Evolutionary conservation across 805 yeast species (phyloP).

Genomic region (Ogataea corticis): DNA sequence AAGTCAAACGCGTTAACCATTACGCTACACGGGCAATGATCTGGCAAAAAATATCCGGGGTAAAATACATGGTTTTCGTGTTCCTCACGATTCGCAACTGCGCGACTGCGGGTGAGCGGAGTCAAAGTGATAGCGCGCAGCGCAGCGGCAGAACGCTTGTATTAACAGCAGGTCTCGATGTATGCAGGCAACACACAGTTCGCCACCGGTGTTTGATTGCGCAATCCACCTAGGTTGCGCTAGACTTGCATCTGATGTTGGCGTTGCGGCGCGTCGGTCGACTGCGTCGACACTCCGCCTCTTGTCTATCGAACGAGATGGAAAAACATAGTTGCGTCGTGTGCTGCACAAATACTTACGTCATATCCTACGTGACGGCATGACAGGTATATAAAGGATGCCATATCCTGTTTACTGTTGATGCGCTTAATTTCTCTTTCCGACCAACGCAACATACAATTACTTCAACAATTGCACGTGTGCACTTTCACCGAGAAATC

Average conservation of each 20-base stretch:
- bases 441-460: not conserved
- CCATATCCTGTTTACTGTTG: not conserved
- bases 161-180: too few relatives aligned
- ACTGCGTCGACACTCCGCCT: not conserved
- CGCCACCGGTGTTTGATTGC: too few relatives aligned
- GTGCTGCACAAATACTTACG: slow-evolving; percentile 1
- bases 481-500: not conserved
- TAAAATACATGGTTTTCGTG: not conserved
- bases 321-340: not conserved
- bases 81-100: too few relatives aligned
- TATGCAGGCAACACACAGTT: too few relatives aligned
- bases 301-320: slow-evolving; percentile 5
- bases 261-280: too few relatives aligned
- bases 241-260: too few relatives aligned
- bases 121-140: too few relatives aligned
- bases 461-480: not conserved
- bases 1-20: slow-evolving; percentile 69
- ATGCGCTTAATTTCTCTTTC: too few relatives aligned
- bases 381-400: not conserved
- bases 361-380: not conserved
- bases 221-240: too few relatives aligned
- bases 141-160: too few relatives aligned
- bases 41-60: not conserved
- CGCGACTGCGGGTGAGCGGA: too few relatives aligned
- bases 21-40: slow-evolving; percentile 39